Conservation (phyloP, 169 alveolate genomes). For the Plasmodium cynomolgi region DNA sequence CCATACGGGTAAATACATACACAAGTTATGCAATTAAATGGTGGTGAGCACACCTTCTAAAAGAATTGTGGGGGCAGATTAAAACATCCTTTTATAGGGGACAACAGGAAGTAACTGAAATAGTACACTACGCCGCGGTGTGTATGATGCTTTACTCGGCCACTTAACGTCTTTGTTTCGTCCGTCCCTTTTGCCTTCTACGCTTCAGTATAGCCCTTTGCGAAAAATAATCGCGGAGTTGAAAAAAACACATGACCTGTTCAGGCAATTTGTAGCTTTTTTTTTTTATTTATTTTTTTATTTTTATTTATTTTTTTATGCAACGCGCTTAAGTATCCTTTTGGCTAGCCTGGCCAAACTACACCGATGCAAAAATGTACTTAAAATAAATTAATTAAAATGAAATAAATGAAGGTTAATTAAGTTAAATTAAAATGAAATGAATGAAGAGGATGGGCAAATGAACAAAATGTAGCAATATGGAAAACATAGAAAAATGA, state of each 20-base stretch:
- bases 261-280: background rate
- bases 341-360: background rate
- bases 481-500: background rate
- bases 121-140: background rate
- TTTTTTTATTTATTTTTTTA: background rate
- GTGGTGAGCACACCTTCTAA: background rate
- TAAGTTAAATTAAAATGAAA: background rate
- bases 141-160: background rate
- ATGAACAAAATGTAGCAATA: background rate
- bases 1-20: background rate
- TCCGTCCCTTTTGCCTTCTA: background rate
- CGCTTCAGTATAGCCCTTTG: background rate
- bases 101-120: background rate
- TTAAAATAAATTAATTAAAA: conserved; percentile 2
- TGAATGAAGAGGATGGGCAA: background rate
- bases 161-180: background rate
- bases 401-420: background rate
- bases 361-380: background rate
- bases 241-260: background rate
- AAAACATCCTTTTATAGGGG: background rate
- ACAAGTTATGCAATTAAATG: background rate
- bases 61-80: background rate
- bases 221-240: background rate
- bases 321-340: background rate
- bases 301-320: background rate